Percentiles rank a stretch among this genome's conserved stretches.
These are phyloP conservation scores for Talaromyces atroroseus DNA, from an alignment of 2,329 filamentous ascomycete genomes.

Conservation along the genomic window DNA sequence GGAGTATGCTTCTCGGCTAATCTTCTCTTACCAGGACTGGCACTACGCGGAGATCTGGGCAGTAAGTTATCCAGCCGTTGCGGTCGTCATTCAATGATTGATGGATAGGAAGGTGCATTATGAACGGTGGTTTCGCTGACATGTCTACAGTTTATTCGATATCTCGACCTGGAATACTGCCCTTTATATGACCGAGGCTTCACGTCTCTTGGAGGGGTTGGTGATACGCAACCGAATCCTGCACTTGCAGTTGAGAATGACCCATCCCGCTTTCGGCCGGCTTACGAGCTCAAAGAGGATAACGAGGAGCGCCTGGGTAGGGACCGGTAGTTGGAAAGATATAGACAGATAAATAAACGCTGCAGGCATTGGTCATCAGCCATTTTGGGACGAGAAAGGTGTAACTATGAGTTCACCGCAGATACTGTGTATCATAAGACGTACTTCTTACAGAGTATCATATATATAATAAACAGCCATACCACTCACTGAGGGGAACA, in stretches of 20 bases:
- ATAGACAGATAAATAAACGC: not conserved
- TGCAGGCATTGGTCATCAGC: not conserved
- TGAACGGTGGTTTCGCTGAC: not conserved
- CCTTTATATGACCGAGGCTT: conserved; percentile 81
- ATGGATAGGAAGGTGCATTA: not conserved
- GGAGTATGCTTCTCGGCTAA: not conserved
- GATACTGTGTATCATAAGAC: too few relatives aligned
- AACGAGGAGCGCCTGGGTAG: conserved; percentile 14
- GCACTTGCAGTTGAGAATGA: conserved; percentile 3
- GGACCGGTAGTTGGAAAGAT: not conserved
- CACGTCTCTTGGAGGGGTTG: conserved; percentile 84
- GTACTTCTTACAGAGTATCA: too few relatives aligned
- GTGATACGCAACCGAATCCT: conserved; percentile 87
- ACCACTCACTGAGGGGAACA: too few relatives aligned
- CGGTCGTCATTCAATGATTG: not conserved
- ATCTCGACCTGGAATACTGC: conserved; percentile 78
- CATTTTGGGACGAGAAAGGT: not conserved
- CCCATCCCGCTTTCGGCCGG: conserved; percentile 11
- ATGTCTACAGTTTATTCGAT: conserved; percentile 51
- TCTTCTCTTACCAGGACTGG: conserved; percentile 61
- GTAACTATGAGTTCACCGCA: too few relatives aligned
- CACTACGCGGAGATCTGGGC: conserved; percentile 93
- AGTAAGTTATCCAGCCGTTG: conserved; percentile 3
- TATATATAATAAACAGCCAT: too few relatives aligned
- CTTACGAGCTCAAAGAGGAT: conserved; percentile 16